These are phyloP conservation scores for Spathaspora girioi DNA, from an alignment of 805 yeast species.

Conservation along the genomic window DNA sequence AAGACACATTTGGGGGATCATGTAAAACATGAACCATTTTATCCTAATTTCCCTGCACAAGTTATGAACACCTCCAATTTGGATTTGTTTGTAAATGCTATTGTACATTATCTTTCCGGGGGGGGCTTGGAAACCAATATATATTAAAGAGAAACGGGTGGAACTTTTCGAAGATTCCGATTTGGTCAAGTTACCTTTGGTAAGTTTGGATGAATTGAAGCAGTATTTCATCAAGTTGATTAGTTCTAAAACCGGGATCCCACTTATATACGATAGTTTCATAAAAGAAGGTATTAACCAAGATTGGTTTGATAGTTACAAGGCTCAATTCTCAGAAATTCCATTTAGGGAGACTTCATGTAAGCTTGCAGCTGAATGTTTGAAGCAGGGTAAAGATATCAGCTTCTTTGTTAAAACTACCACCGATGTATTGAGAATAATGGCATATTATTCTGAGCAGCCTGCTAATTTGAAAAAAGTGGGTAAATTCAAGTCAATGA, in stretches of 20 bases:
- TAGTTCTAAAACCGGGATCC: slow-evolving; percentile 5
- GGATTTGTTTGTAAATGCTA: slow-evolving; percentile 6
- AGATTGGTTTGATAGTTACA: slow-evolving; percentile 5
- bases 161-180: slow-evolving; percentile 2
- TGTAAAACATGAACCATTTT: slow-evolving; percentile 4
- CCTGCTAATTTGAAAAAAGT: slow-evolving; percentile 2
- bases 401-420: slow-evolving; percentile 3
- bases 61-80: slow-evolving; percentile 6
- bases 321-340: background rate
- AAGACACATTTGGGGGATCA: background rate
- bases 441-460: slow-evolving; percentile 6
- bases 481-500: slow-evolving; percentile 6
- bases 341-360: slow-evolving; percentile 9
- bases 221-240: slow-evolving; percentile 4
- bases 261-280: slow-evolving; percentile 9
- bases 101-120: slow-evolving; percentile 4
- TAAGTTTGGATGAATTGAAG: slow-evolving; percentile 5
- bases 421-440: slow-evolving; percentile 9
- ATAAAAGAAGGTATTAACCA: slow-evolving; percentile 13
- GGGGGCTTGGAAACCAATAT: slow-evolving; percentile 2
- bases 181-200: background rate
- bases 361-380: slow-evolving; percentile 3
- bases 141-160: slow-evolving; percentile 2
- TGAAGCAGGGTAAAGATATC: slow-evolving; percentile 6
- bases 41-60: slow-evolving; percentile 10